Percentiles rank a stretch among this genome's conserved stretches.
Conservation (phyloP, 108 stramenopile genomes). For the Nannochloropsis oceanica region DNA sequence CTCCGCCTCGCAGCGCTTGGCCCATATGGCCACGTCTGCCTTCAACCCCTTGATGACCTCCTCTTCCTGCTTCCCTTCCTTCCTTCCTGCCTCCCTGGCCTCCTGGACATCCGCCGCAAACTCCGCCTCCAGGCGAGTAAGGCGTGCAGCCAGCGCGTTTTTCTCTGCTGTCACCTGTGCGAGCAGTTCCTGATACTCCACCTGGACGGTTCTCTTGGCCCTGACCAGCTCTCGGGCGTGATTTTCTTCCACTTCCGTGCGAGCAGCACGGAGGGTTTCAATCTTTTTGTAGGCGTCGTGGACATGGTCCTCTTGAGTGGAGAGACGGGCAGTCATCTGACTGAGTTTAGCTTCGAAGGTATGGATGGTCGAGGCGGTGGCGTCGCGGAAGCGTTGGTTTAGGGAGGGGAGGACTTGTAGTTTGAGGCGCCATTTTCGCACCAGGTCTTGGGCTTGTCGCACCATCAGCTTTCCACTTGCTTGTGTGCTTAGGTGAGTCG, state of each 20-base stretch:
- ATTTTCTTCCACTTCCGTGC: neutral
- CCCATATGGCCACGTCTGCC: neutral
- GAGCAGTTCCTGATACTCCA: neutral
- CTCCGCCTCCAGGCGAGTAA: neutral
- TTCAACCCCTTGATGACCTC: neutral
- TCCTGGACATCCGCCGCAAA: neutral
- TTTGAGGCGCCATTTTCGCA: neutral
- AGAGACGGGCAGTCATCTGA: neutral
- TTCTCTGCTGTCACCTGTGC: neutral
- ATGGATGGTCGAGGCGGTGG: neutral
- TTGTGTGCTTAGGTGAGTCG: neutral
- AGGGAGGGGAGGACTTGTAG: neutral
- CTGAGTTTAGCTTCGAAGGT: neutral
- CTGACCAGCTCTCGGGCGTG: neutral
- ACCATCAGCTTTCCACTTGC: neutral
- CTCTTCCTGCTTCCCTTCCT: neutral
- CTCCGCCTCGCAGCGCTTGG: neutral
- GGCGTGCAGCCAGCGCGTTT: neutral
- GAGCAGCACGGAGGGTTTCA: neutral
- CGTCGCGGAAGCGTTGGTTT: neutral
- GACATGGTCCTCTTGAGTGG: neutral
- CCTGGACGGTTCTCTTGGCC: neutral
- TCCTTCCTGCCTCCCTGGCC: neutral
- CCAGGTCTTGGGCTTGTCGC: neutral
- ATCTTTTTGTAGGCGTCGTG: neutral